Percentiles rank a stretch among this genome's conserved stretches.
phyloP scores from a whole-genome alignment of 2,329 filamentous ascomycete species.

The Coniochaeta sp. region DNA sequence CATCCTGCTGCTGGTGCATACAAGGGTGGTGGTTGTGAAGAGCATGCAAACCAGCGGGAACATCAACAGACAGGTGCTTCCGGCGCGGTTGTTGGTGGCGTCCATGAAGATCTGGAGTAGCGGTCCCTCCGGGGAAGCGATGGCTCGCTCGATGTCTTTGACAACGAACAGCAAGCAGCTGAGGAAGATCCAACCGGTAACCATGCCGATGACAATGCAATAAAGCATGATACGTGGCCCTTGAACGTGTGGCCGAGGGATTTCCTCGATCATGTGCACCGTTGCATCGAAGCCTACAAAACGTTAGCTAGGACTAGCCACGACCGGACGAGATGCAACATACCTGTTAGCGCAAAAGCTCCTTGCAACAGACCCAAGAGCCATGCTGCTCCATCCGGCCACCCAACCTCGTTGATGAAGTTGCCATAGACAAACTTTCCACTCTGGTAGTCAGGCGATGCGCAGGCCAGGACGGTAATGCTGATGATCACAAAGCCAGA shows the following conservation, averaged over 20 bases:
- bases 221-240: constrained; percentile 62
- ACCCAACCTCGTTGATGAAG: constrained; percentile 63
- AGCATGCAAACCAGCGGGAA: constrained; percentile 58
- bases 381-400: constrained; percentile 61
- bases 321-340: not conserved
- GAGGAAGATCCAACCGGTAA: constrained; percentile 43
- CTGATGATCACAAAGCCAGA: constrained; percentile 62
- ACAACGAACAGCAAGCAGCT: constrained; percentile 58
- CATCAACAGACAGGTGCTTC: constrained; percentile 58
- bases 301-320: not conserved
- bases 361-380: constrained; percentile 47
- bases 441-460: constrained; percentile 57
- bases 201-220: constrained; percentile 55
- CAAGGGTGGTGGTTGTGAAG: constrained; percentile 56
- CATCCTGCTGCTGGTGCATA: constrained; percentile 61
- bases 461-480: constrained; percentile 60
- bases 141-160: constrained; percentile 45
- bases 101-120: constrained; percentile 41
- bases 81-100: constrained; percentile 54
- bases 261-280: constrained; percentile 51
- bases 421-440: constrained; percentile 58
- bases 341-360: constrained; percentile 37
- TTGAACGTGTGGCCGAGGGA: constrained; percentile 48
- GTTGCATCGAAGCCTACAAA: constrained; percentile 40
- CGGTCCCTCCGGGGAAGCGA: constrained; percentile 26